Evolutionary conservation across 352 stramenopile genomes (phyloP), one percentile per base, ranked within the genome.

Genomic region (Pythium rishiriense): DNA sequence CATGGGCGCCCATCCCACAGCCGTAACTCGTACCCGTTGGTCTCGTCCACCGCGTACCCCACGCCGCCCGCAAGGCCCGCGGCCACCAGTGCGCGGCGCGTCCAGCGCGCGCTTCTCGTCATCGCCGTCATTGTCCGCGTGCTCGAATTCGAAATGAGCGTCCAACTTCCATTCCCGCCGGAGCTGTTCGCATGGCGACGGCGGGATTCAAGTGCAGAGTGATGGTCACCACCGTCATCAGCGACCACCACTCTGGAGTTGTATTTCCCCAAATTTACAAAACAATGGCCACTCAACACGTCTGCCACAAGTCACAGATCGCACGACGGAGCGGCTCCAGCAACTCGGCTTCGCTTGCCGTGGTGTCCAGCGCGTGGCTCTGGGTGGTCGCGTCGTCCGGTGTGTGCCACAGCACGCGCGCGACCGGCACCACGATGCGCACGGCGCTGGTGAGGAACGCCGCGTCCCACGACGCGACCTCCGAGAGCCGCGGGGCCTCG

Each of bases 401-500:
- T n/a, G 46, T 5, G 21, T 57, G 28, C 62, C 62, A 69, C 45
- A 69, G 19, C 54, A 69, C 47, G 1, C 17, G 21, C 1, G 47
- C 55, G 22, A 69, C 37, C 29, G 62, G 62, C 17, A 69, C 22
- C n/a, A 64, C 47, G 48, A 69, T 70, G 46, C 63, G 63, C 42
- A 65, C 56, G 37, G 63, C 63, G 90, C 85, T 94, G 22, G 85
- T 93, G 33, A 91, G 69, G 49, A 94, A 94, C 0, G 85, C 83
- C 4, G 73, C 83, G 14, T 86, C 59, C 85, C 85, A 94, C 4
- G 31, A 62, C 0, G 55, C 48, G n/a, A 72, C 57, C 42, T 93
- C 79, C 11, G 77, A 81, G 14, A 90, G 62, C 9, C 73, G 74
- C 3, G 85, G 83, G 1, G 82, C 60, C 39, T 84, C 66, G 15